phyloP scores from a whole-genome alignment of 139 green algal species.

The Chlorella sp. region DNA sequence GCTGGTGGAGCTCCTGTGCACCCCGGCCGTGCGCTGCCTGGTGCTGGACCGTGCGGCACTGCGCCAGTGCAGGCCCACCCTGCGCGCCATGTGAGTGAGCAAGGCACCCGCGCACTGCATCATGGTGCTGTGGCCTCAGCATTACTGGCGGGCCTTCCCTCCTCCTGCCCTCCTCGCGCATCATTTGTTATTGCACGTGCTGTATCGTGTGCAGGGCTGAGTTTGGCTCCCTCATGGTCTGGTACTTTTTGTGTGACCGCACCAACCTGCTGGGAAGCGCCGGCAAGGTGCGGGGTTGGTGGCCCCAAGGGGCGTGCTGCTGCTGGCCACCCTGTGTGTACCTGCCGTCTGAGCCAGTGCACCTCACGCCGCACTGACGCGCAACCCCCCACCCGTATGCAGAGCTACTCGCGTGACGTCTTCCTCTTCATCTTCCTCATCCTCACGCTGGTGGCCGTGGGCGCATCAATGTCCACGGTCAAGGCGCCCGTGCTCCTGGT shows the following conservation, averaged over 20 bases:
- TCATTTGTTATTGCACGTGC: too few species aligned
- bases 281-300: conserved; percentile 40
- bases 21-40: conserved; percentile 21
- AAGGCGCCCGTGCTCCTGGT: conserved; percentile 73
- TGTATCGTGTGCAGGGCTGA: too few species aligned
- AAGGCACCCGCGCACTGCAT: too few species aligned
- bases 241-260: conserved; percentile 52
- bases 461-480: conserved; percentile 30
- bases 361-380: too few species aligned
- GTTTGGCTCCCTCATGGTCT: conserved; percentile 78
- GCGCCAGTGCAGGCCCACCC: background rate
- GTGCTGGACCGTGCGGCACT: conserved; percentile 29
- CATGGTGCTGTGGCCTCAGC: too few species aligned
- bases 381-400: too few species aligned
- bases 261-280: conserved; percentile 31
- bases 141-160: too few species aligned
- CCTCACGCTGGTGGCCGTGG: conserved; percentile 53
- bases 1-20: too few species aligned
- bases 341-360: too few species aligned
- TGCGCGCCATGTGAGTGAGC: conserved; percentile 7
- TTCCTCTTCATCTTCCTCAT: conserved; percentile 81
- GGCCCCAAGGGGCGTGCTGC: too few species aligned
- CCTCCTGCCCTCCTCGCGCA: too few species aligned
- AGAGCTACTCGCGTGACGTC: conserved; percentile 53
- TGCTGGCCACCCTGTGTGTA: too few species aligned